A percentile compares a stretch with the other conserved stretches of the same genome.
phyloP scores from a whole-genome alignment of 208 protist species.

The Plasmodiophora brassicae region DNA sequence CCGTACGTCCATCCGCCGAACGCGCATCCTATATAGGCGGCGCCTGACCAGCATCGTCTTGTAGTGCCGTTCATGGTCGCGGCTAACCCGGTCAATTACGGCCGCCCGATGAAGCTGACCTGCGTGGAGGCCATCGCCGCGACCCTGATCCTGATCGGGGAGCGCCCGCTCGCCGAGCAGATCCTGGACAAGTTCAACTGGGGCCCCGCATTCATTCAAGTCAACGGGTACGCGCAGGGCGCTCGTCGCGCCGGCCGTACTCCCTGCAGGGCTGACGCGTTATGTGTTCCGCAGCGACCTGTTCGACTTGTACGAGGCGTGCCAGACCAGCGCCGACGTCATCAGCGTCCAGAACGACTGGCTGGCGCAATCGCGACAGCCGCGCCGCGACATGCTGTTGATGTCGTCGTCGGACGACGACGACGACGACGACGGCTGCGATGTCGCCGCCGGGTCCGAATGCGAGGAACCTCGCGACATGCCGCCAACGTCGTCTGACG shows the following conservation, averaged over 20 bases:
- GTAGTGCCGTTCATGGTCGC: conserved; percentile 94
- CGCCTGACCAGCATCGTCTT: too few relatives aligned
- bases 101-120: conserved; percentile 89
- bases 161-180: conserved; percentile 76
- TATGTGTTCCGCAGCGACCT: conserved; percentile 67
- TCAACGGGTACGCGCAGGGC: conserved; percentile 71
- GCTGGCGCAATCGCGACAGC: neutral
- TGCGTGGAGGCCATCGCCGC: conserved; percentile 67
- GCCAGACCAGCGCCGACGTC: conserved; percentile 61
- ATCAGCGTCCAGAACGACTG: conserved; percentile 60
- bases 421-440: neutral
- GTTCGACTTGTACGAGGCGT: conserved; percentile 75
- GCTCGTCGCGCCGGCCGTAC: too few relatives aligned
- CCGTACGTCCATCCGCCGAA: neutral
- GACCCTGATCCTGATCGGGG: conserved; percentile 46
- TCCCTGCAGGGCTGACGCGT: too few relatives aligned
- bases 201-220: conserved; percentile 87
- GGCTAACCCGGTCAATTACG: conserved; percentile 98
- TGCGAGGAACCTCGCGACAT: too few relatives aligned
- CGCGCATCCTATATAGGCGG: neutral
- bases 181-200: conserved; percentile 91
- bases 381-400: neutral
- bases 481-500: too few relatives aligned
- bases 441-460: too few relatives aligned
- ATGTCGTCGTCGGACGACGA: neutral